Evolutionary conservation across 495 filamentous ascomycete species (phyloP).

Genomic region (Xylaria palmicola): DNA sequence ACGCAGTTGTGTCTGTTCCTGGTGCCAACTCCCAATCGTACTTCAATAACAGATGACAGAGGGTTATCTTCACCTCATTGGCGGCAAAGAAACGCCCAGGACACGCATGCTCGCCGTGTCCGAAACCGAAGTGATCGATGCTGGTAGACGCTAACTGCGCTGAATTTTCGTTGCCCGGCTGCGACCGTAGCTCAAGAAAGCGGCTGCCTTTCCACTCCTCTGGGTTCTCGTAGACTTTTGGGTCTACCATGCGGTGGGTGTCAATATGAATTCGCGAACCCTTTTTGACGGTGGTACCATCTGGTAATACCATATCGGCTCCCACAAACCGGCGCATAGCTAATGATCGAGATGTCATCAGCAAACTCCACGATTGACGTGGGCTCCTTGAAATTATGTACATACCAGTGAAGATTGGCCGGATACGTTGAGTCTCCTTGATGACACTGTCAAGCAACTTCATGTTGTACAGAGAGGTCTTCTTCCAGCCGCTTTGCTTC

Average conservation of each 20-base stretch:
- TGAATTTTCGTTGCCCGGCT: conserved; percentile 39
- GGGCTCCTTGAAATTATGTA: not conserved
- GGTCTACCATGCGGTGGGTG: conserved; percentile 33
- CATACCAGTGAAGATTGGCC: conserved; percentile 36
- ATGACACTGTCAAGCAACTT: conserved; percentile 53
- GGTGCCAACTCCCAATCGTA: conserved; percentile 40
- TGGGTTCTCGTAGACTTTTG: conserved; percentile 43
- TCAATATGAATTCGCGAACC: conserved; percentile 40
- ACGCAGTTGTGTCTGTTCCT: not conserved
- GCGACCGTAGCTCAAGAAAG: conserved; percentile 42
- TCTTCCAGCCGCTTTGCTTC: conserved; percentile 41
- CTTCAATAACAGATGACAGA: conserved; percentile 40
- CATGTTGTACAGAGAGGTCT: conserved; percentile 51
- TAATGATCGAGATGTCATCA: not conserved
- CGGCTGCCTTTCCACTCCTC: conserved; percentile 47
- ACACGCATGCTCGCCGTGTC: conserved; percentile 40
- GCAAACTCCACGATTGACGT: not conserved
- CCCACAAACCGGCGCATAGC: conserved; percentile 38
- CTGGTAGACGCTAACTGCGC: conserved; percentile 49
- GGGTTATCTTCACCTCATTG: conserved; percentile 39
- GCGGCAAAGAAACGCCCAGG: conserved; percentile 46
- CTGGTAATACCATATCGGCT: conserved; percentile 40
- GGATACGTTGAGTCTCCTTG: conserved; percentile 46
- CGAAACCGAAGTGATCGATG: conserved; percentile 37
- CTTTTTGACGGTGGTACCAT: conserved; percentile 53